Evolutionary conservation across 805 yeast genomes (phyloP).

Genomic region (Spathaspora hagerdaliae): DNA sequence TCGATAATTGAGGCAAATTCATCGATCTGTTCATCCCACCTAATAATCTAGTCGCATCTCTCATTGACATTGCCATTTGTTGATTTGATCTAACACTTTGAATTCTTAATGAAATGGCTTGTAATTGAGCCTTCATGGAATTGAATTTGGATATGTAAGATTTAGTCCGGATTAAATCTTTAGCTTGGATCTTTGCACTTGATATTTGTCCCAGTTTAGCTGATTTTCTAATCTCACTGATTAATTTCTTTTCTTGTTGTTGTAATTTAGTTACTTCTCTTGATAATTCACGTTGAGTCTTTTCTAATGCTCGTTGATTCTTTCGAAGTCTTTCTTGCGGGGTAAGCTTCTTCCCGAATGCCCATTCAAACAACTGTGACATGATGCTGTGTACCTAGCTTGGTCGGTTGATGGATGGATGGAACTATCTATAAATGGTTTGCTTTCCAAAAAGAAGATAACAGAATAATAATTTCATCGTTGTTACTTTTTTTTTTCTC

Average conservation of each 20-base stretch:
- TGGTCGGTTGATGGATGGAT: no score
- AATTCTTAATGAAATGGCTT: slow-evolving; percentile 87
- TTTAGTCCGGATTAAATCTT: slow-evolving; percentile 87
- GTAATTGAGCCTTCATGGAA: slow-evolving; percentile 90
- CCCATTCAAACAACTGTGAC: slow-evolving; percentile 72
- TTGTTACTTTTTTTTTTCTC: not conserved
- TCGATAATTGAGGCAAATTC: slow-evolving; percentile 85
- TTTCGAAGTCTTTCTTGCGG: slow-evolving; percentile 93
- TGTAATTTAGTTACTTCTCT: slow-evolving; percentile 85
- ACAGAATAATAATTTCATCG: not conserved
- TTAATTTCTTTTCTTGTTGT: slow-evolving; percentile 84
- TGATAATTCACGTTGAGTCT: slow-evolving; percentile 89
- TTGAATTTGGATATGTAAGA: slow-evolving; percentile 82
- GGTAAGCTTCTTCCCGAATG: slow-evolving; percentile 86
- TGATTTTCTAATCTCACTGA: slow-evolving; percentile 81
- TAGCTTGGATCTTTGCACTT: slow-evolving; percentile 92
- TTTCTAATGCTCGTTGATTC: slow-evolving; percentile 93
- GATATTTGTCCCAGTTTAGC: slow-evolving; percentile 88
- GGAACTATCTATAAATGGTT: not conserved
- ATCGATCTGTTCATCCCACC: slow-evolving; percentile 84
- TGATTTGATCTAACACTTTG: slow-evolving; percentile 91
- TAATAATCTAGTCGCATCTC: slow-evolving; percentile 82
- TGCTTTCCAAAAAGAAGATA: not conserved
- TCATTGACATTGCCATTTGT: slow-evolving; percentile 93
- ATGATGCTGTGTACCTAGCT: slow-evolving; percentile 8